These are phyloP conservation scores for Aspergillus sergii DNA, from an alignment of 2,329 filamentous ascomycete genomes.

Conservation along the genomic window DNA sequence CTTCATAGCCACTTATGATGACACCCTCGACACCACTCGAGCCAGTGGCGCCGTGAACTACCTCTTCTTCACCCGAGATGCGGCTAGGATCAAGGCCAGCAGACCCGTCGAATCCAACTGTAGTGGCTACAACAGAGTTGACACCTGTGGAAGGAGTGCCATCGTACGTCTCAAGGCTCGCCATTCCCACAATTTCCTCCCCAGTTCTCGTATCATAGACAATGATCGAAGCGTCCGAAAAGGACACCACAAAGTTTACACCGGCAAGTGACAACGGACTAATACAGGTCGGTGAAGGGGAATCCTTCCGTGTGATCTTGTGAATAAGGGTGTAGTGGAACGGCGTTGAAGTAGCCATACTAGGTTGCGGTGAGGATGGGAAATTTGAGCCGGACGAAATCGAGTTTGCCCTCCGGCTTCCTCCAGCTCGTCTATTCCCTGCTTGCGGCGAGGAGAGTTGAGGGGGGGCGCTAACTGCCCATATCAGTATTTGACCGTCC, in stretches of 20 bases:
- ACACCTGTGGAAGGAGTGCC: conserved; percentile 80
- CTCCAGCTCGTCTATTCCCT: conserved; percentile 69
- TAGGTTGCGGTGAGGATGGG: conserved; percentile 86
- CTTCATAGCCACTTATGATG: conserved; percentile 95
- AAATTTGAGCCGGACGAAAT: conserved; percentile 94
- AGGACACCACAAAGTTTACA: conserved; percentile 90
- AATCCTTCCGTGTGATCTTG: conserved; percentile 73
- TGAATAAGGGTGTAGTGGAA: conserved; percentile 89
- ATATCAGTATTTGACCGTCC: conserved; percentile 88
- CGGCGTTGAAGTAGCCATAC: conserved; percentile 77
- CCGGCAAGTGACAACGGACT: conserved; percentile 81
- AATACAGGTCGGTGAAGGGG: conserved; percentile 83
- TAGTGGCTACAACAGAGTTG: conserved; percentile 88
- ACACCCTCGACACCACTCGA: conserved; percentile 85
- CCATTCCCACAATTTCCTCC: conserved; percentile 90
- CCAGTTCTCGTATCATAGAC: conserved; percentile 91
- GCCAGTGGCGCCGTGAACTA: conserved; percentile 79
- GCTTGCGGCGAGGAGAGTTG: conserved; percentile 80
- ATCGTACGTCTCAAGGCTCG: conserved; percentile 91
- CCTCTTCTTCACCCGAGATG: conserved; percentile 69
- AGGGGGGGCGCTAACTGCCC: conserved; percentile 90
- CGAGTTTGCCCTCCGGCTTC: conserved; percentile 83
- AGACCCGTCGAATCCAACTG: conserved; percentile 72
- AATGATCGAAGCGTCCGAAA: conserved; percentile 84
- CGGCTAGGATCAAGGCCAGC: conserved; percentile 64